phyloP scores from a whole-genome alignment of 805 yeast genomes.

The Metschnikowia colocasiae region DNA sequence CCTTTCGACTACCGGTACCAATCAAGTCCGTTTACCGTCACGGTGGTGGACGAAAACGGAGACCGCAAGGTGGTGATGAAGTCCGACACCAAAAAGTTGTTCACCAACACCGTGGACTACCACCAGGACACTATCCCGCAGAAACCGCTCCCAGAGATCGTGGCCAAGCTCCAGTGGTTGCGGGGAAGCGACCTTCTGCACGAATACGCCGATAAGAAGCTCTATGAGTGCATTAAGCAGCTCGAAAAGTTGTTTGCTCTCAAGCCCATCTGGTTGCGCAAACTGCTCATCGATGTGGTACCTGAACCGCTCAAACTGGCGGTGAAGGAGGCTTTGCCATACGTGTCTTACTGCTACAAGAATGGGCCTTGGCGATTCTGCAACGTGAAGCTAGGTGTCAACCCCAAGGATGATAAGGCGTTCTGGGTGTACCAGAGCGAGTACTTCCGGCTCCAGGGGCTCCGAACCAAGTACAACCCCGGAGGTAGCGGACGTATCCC shows the following conservation, averaged over 20 bases:
- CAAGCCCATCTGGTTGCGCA: slow-evolving; percentile 84
- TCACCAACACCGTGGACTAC: slow-evolving; percentile 53
- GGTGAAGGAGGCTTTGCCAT: slow-evolving; percentile 76
- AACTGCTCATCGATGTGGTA: slow-evolving; percentile 58
- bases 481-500: neutral
- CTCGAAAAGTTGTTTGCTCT: slow-evolving; percentile 50
- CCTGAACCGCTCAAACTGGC: slow-evolving; percentile 44
- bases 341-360: slow-evolving; percentile 73
- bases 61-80: slow-evolving; percentile 48
- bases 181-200: slow-evolving; percentile 30
- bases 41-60: slow-evolving; percentile 53
- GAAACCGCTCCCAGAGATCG: slow-evolving; percentile 48
- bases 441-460: slow-evolving; percentile 58
- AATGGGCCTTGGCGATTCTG: slow-evolving; percentile 96
- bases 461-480: slow-evolving; percentile 16
- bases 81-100: slow-evolving; percentile 46
- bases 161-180: slow-evolving; percentile 31
- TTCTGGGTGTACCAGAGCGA: slow-evolving; percentile 78
- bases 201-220: slow-evolving; percentile 29
- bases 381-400: slow-evolving; percentile 71
- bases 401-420: slow-evolving; percentile 57
- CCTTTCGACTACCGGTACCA: slow-evolving; percentile 78
- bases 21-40: slow-evolving; percentile 59
- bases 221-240: slow-evolving; percentile 44
- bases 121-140: slow-evolving; percentile 43